Base-by-base conservation (phyloP, 1,284 basidiomycete genomes). In the Apiotrichum gracile region DNA sequence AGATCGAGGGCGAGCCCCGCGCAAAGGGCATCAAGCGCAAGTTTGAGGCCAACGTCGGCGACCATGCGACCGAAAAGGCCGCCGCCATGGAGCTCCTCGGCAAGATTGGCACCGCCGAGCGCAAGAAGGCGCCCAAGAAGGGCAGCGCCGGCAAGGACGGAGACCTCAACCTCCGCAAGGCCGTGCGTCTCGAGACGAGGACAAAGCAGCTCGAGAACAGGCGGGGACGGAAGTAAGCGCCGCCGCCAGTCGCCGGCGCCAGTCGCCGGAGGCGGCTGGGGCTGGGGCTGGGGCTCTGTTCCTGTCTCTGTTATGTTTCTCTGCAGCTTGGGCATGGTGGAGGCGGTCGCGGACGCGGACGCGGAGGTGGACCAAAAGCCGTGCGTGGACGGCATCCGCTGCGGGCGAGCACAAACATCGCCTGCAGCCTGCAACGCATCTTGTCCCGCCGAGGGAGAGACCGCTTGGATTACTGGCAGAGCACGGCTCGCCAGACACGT, bases 1-100 rank as follows among this genome's bases (percentile, higher is more conserved):
- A 81, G 66, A 81, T 97, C 25, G 86, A 92, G 47, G 92, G 92
- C 21, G 94, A 98, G 75, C 87, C 88, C 69, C 91, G 90, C 72
- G 72, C 85, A 54, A 84, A 84, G 54, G 91, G 93, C 7, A 75
- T 93, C 54, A 97, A 97, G 78, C 84, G 93, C 64, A 96, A 97
- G 84, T 91, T 91, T 64, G 51, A 80, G 64, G 43, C 60, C 25
- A 64, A 55, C 38, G 60, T 68, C 21, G 62, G 52, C 35, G 61
- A 62, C 50, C 78, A 81, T 6, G 74, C 78, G 3, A 70, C 77
- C 7, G 93, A 97, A 76, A 87, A 85, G 65, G 81, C 83, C 41
- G 69, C 81, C 22, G 85, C 90, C 25, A 73, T 97, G 55, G 82
- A 83, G 21, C 78, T 97, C 27, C 75, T 97, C 22, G 82, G 84